A percentile compares a stretch with the other conserved stretches of the same genome.
Evolutionary conservation across 495 filamentous ascomycete genomes (phyloP).

Genomic region (Penicillium parvum): DNA sequence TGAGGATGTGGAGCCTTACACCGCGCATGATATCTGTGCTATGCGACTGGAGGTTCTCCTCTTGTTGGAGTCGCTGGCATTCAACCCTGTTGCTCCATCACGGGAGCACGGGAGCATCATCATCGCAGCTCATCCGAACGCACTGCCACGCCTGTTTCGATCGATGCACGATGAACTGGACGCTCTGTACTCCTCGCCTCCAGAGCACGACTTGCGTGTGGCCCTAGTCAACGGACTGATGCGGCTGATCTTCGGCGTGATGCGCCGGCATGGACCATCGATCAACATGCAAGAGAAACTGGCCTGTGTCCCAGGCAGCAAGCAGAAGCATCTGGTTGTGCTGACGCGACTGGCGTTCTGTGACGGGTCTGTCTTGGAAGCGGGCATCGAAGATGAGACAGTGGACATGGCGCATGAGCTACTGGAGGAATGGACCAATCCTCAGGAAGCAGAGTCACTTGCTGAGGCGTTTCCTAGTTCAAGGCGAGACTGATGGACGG

Average conservation of each 20-base stretch:
- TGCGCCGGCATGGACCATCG: constrained; percentile 42
- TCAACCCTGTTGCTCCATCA: constrained; percentile 29
- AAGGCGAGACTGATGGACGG: constrained; percentile 22
- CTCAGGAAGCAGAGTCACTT: constrained; percentile 66
- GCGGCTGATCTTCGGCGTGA: constrained; percentile 57
- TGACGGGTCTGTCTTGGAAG: constrained; percentile 57
- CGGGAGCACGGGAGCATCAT: constrained; percentile 47
- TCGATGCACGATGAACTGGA: constrained; percentile 63
- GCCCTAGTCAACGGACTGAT: constrained; percentile 56
- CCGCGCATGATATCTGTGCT: constrained; percentile 45
- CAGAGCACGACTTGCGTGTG: constrained; percentile 37
- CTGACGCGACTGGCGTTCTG: constrained; percentile 66
- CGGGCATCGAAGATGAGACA: constrained; percentile 62
- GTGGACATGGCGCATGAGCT: constrained; percentile 62
- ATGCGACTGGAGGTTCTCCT: constrained; percentile 55
- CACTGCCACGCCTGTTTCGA: constrained; percentile 55
- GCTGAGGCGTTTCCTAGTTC: constrained; percentile 51
- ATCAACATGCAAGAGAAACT: constrained; percentile 57
- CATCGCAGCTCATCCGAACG: constrained; percentile 51
- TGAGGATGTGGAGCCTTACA: constrained; percentile 46
- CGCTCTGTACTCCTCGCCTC: constrained; percentile 51
- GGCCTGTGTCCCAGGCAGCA: constrained; percentile 49
- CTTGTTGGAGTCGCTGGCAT: constrained; percentile 50
- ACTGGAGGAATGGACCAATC: constrained; percentile 60
- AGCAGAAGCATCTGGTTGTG: constrained; percentile 61